Evolutionary conservation across 2,329 filamentous ascomycete genomes (phyloP).

Genomic region (Orbilia oligospora): DNA sequence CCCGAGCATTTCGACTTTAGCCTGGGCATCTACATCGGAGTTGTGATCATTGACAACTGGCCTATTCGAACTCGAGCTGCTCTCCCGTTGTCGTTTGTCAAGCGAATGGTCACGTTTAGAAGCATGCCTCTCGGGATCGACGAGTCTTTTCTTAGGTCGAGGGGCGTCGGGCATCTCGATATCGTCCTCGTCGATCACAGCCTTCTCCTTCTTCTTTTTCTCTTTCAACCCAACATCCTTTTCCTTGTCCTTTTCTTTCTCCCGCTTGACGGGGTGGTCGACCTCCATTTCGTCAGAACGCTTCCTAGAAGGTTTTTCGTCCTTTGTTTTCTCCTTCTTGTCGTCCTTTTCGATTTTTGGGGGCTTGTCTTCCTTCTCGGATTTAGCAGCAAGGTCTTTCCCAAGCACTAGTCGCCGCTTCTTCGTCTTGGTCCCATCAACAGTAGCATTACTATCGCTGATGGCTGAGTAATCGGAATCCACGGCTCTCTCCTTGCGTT

Average conservation of each 20-base stretch:
- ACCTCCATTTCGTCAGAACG: slow-evolving; percentile 54
- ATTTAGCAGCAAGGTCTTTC: slow-evolving; percentile 61
- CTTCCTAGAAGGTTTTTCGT: slow-evolving; percentile 31
- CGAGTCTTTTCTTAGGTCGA: slow-evolving; percentile 47
- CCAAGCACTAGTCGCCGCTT: slow-evolving; percentile 63
- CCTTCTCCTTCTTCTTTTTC: slow-evolving; percentile 55
- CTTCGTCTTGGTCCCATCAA: slow-evolving; percentile 61
- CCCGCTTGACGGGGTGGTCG: slow-evolving; percentile 48
- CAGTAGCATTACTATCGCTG: slow-evolving; percentile 55
- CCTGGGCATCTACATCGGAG: slow-evolving; percentile 61
- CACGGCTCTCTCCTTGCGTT: slow-evolving; percentile 60
- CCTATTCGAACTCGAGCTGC: slow-evolving; percentile 60
- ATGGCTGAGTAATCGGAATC: slow-evolving; percentile 62
- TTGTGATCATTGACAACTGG: slow-evolving; percentile 57
- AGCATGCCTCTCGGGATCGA: slow-evolving; percentile 54
- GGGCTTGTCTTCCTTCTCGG: slow-evolving; percentile 26
- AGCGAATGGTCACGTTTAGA: slow-evolving; percentile 59
- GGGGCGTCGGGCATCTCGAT: slow-evolving; percentile 60
- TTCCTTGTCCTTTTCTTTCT: slow-evolving; percentile 60
- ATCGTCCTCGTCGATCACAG: slow-evolving; percentile 41
- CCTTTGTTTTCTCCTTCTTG: slow-evolving; percentile 39
- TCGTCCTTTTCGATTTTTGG: slow-evolving; percentile 30
- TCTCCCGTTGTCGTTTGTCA: slow-evolving; percentile 62
- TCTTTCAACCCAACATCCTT: slow-evolving; percentile 46
- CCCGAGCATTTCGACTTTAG: slow-evolving; percentile 41